phyloP scores from a whole-genome alignment of 176 grass and related monocot genomes.

The Typha latifolia region DNA sequence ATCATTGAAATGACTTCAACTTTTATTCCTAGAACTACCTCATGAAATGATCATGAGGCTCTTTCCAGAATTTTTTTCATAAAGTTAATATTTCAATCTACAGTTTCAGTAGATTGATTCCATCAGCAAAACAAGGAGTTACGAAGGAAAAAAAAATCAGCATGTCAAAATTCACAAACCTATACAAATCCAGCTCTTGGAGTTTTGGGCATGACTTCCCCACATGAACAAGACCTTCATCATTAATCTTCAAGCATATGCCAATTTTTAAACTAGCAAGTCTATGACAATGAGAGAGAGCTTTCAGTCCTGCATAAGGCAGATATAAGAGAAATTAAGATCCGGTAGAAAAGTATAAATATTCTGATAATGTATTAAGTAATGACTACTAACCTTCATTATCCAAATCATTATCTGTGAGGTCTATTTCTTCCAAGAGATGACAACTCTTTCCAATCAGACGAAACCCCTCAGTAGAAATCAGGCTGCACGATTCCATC shows the following conservation, averaged over 20 bases:
- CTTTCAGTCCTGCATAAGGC: slow-evolving; percentile 50
- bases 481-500: slow-evolving; percentile 69
- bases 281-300: slow-evolving; percentile 41
- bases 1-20: too few species aligned
- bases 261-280: slow-evolving; percentile 72
- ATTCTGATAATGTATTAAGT: not conserved
- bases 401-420: slow-evolving; percentile 80
- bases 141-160: not conserved
- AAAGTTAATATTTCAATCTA: not conserved
- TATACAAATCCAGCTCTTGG: slow-evolving; percentile 76
- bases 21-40: not conserved
- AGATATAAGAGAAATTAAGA: not conserved
- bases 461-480: slow-evolving; percentile 49
- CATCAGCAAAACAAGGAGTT: too few species aligned
- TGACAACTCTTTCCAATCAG: slow-evolving; percentile 52
- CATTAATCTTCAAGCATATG: slow-evolving; percentile 65
- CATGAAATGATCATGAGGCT: too few species aligned
- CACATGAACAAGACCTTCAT: slow-evolving; percentile 60
- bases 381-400: slow-evolving; percentile 70
- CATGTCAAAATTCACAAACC: slow-evolving; percentile 19
- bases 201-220: slow-evolving; percentile 46
- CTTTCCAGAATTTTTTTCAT: not conserved
- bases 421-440: slow-evolving; percentile 59
- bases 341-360: not conserved
- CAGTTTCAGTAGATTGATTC: not conserved